Evolutionary conservation across 768 basidiomycete genomes (phyloP), one percentile per base, ranked within the genome.

Genomic region (Chlorophyllum brunneum): DNA sequence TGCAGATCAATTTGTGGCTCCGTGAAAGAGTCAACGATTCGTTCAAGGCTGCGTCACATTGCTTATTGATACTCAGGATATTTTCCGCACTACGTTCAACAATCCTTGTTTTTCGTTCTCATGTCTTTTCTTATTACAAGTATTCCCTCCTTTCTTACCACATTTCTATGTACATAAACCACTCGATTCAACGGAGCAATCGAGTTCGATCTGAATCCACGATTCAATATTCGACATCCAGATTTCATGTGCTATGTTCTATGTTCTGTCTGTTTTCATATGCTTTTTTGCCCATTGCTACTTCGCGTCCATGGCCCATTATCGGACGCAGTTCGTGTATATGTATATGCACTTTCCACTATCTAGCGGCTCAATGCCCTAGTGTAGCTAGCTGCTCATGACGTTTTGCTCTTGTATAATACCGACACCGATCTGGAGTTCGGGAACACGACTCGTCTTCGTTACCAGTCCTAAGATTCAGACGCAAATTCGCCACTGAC

Each of bases 1-100:
- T 62, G 73, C 76, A 22, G 79, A 83, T 56, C 73, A 71, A 34
- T 84, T 86, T 47, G 50, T 39, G n/a, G 15, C 29, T 23, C 42
- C 26, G 22, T 53, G 51, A 53, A 11, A 26, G 10, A 8, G 33
- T 47, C 20, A 11, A 9, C 11, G 33, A 36, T 23, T 23, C 9
- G 22, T 10, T 22, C n/a, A 16, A 9, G 42, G 8, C 1, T 7
- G 10, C 1, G 8, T n/a, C 11, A 15, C 15, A 36, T 11, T 4
- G 34, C 34, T 36, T 11, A 36, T 34, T 11, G 30, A 11, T 31
- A 29, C 18, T 15, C 27, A 24, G 22, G 26, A 44, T 44, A 40
- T 23, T 43, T 18, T 16, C n/a, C n/a, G n/a, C n/a, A n/a, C n/a
- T n/a, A n/a, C n/a, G 24, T 33, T 33, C 22, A 3, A 34, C 31